phyloP scores from a whole-genome alignment of 176 grass and related monocot genomes.

The Musa beccarii region DNA sequence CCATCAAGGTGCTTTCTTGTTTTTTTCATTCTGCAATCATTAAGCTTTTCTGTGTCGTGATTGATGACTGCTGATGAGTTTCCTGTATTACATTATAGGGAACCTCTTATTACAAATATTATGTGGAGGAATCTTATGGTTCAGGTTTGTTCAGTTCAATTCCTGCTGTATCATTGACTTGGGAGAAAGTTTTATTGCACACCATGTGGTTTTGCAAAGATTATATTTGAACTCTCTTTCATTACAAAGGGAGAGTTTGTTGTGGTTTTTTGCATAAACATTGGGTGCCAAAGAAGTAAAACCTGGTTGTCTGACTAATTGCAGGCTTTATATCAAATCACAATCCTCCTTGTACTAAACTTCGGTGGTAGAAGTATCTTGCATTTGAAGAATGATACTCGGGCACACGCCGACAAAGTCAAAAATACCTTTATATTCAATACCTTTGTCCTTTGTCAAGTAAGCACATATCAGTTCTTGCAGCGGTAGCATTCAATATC shows the following conservation, averaged over 20 bases:
- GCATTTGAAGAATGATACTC: conserved; percentile 47
- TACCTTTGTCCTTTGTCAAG: conserved; percentile 90
- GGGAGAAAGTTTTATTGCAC: not conserved
- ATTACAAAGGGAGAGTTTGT: too few species aligned
- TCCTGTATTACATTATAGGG: conserved; percentile 37
- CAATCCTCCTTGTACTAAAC: conserved; percentile 67
- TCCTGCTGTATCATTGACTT: not conserved
- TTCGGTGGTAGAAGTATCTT: conserved; percentile 66
- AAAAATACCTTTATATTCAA: conserved; percentile 99
- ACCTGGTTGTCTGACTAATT: conserved; percentile 15
- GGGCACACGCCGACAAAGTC: conserved; percentile 54
- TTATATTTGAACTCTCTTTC: too few species aligned
- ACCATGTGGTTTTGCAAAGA: not conserved
- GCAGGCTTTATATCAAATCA: conserved; percentile 80
- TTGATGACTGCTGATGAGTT: not conserved
- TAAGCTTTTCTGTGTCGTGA: not conserved
- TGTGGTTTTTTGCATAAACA: too few species aligned
- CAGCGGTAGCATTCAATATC: too few species aligned
- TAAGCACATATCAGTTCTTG: conserved; percentile 18
- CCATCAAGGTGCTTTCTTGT: too few species aligned
- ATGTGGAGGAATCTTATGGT: conserved; percentile 98
- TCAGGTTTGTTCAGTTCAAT: conserved; percentile 42
- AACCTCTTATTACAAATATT: conserved; percentile 92
- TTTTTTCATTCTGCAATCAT: too few species aligned
- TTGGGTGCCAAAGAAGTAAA: not conserved